These are phyloP conservation scores for Ogataea henricii DNA, from an alignment of 805 yeast genomes.

Conservation along the genomic window DNA sequence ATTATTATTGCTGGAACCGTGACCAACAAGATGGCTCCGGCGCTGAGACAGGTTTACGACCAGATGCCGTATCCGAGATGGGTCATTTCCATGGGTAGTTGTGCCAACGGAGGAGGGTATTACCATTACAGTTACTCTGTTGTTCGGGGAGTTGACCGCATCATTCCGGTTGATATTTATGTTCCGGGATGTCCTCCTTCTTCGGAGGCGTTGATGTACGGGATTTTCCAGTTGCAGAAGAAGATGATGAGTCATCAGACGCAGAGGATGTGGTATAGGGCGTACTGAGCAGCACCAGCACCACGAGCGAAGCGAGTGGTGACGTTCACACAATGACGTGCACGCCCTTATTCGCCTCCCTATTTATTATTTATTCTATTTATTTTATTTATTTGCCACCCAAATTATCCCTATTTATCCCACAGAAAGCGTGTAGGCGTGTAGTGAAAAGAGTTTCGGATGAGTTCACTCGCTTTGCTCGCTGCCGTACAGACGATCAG, in stretches of 20 bases:
- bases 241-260: slow-evolving; percentile 82
- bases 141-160: slow-evolving; percentile 86
- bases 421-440: no score
- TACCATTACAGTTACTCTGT: slow-evolving; percentile 88
- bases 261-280: slow-evolving; percentile 85
- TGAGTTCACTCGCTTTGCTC: neutral
- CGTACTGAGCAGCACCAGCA: slow-evolving; percentile 27
- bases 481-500: no score
- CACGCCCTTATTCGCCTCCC: no score
- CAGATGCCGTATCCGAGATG: slow-evolving; percentile 95
- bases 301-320: slow-evolving; percentile 1
- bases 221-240: slow-evolving; percentile 85
- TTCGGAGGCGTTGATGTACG: slow-evolving; percentile 87
- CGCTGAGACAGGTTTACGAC: slow-evolving; percentile 87
- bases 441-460: neutral
- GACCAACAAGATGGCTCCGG: slow-evolving; percentile 93
- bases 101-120: slow-evolving; percentile 94
- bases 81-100: slow-evolving; percentile 93
- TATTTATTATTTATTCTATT: slow-evolving; percentile 6
- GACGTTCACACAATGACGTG: no score
- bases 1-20: slow-evolving; percentile 92
- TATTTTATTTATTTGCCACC: neutral
- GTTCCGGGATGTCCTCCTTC: slow-evolving; percentile 96
- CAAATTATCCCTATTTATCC: slow-evolving; percentile 1
- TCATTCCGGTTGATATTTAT: slow-evolving; percentile 85